phyloP scores from a whole-genome alignment of 1,284 basidiomycete genomes.

The Irpex sp. region DNA sequence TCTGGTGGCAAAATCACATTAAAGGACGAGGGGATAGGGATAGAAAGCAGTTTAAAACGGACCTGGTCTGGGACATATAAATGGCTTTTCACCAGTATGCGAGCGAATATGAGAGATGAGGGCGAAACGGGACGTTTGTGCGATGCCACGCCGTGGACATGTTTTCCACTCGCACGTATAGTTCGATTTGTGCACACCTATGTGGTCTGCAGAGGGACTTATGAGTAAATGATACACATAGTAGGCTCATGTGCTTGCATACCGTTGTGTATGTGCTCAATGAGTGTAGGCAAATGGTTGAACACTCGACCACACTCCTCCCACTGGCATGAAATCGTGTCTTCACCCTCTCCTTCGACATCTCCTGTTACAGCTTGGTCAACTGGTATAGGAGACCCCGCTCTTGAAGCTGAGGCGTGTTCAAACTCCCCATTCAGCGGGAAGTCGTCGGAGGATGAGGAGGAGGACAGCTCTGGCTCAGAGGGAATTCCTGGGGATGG shows the following conservation, averaged over 20 bases:
- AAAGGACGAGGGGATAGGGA: neutral
- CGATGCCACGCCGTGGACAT: constrained; percentile 71
- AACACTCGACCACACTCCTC: constrained; percentile 71
- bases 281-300: constrained; percentile 63
- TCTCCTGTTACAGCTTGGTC: constrained; percentile 13
- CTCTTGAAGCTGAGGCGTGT: constrained; percentile 18
- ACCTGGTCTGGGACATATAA: constrained; percentile 79
- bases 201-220: constrained; percentile 48
- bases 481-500: constrained; percentile 28
- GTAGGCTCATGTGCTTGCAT: constrained; percentile 32
- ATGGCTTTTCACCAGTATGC: constrained; percentile 92
- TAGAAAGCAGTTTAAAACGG: constrained; percentile 16
- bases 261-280: constrained; percentile 74
- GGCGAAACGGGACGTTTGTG: constrained; percentile 84
- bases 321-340: constrained; percentile 61
- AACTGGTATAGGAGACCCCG: constrained; percentile 22
- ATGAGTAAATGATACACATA: neutral
- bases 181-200: constrained; percentile 80
- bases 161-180: constrained; percentile 88
- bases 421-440: constrained; percentile 14
- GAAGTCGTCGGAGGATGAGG: constrained; percentile 21
- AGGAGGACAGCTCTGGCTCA: constrained; percentile 22
- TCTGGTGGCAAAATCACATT: constrained; percentile 39
- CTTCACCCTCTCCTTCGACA: constrained; percentile 18
- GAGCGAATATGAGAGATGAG: constrained; percentile 82